A percentile compares a stretch with the other conserved stretches of the same genome.
These are phyloP conservation scores for Leucocoprinus leucothites DNA, from an alignment of 768 basidiomycete genomes.

Conservation along the genomic window DNA sequence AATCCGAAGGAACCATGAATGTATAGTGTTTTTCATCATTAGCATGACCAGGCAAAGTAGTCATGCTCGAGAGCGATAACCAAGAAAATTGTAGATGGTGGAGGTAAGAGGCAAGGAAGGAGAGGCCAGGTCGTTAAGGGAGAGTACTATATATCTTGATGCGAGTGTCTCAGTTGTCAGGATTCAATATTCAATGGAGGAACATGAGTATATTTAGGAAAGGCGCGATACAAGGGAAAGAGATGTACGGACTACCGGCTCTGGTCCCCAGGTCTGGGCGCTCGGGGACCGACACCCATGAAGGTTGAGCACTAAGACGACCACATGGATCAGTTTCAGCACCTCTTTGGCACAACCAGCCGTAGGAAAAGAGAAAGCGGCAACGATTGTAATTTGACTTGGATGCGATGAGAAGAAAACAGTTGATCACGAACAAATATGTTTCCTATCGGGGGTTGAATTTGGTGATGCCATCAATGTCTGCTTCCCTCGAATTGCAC, in stretches of 20 bases:
- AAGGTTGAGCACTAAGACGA: constrained; percentile 10
- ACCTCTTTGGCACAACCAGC: constrained; percentile 14
- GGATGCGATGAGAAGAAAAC: constrained; percentile 8
- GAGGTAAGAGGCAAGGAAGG: neutral
- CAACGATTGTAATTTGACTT: constrained; percentile 15
- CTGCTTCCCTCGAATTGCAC: too few species aligned
- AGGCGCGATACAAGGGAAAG: neutral
- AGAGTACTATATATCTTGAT: neutral
- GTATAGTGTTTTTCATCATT: constrained; percentile 5
- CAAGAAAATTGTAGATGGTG: constrained; percentile 9
- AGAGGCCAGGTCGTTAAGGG: neutral
- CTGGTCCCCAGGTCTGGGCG: neutral
- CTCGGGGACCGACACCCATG: neutral
- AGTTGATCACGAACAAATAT: neutral
- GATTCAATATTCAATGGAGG: neutral
- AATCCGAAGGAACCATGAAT: neutral
- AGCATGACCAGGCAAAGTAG: neutral
- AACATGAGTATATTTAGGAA: constrained; percentile 1
- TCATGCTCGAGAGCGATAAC: neutral
- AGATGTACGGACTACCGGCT: constrained; percentile 13
- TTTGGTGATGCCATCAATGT: constrained; percentile 5
- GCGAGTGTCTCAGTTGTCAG: constrained; percentile 1
- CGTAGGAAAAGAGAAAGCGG: constrained; percentile 1
- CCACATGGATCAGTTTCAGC: constrained; percentile 11
- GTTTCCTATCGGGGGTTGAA: constrained; percentile 6